A percentile compares a stretch with the other conserved stretches of the same genome.
phyloP scores from a whole-genome alignment of 495 filamentous ascomycete genomes.

The Penicillium canescens region DNA sequence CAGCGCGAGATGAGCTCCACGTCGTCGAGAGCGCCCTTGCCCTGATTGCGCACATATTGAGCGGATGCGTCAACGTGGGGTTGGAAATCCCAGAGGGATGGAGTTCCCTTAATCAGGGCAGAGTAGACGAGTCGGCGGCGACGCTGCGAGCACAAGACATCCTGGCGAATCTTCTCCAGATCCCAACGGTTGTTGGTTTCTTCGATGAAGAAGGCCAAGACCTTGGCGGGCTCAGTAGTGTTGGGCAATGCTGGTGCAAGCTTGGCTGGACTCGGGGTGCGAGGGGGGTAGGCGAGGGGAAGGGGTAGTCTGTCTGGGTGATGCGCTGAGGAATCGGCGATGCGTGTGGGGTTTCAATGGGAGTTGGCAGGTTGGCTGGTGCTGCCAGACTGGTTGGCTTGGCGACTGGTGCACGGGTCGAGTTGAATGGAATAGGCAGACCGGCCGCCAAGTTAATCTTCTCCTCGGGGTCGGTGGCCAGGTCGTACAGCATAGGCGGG shows the following conservation, averaged over 20 bases:
- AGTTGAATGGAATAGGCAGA: conserved; percentile 22
- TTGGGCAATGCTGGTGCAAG: conserved; percentile 31
- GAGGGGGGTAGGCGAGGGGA: conserved; percentile 40
- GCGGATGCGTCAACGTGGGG: conserved; percentile 68
- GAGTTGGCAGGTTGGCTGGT: conserved; percentile 39
- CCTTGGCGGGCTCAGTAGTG: conserved; percentile 44
- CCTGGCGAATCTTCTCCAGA: conserved; percentile 64
- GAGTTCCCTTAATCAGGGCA: conserved; percentile 69
- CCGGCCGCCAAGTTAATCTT: conserved; percentile 64
- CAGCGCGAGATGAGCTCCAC: conserved; percentile 49
- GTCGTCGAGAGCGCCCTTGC: conserved; percentile 47
- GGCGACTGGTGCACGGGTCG: conserved; percentile 5
- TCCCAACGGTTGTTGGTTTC: conserved; percentile 74
- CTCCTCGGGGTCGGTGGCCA: conserved; percentile 72
- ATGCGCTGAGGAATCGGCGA: conserved; percentile 35
- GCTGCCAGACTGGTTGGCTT: conserved; percentile 17
- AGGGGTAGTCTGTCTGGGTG: conserved; percentile 31
- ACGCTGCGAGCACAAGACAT: conserved; percentile 72
- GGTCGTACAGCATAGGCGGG: conserved; percentile 75
- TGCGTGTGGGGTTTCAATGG: conserved; percentile 33
- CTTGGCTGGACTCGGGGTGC: conserved; percentile 40
- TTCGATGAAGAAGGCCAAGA: conserved; percentile 58
- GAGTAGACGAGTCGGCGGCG: conserved; percentile 70
- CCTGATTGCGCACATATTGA: conserved; percentile 60
- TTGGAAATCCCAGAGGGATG: conserved; percentile 76